Conservation (phyloP, 805 yeast species). For the Pichia insulana region DNA sequence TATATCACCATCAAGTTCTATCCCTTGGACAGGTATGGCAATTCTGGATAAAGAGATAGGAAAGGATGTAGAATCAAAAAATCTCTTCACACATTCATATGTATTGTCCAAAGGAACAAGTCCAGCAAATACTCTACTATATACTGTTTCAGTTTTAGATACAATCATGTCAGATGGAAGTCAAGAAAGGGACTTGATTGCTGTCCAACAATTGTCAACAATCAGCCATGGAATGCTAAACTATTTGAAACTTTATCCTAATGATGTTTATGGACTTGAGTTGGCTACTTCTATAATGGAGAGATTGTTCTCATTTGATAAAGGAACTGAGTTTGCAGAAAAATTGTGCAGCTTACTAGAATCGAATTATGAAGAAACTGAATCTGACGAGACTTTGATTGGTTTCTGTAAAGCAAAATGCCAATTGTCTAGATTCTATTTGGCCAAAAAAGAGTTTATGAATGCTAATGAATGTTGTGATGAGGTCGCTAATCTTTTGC, state of each 20-base stretch:
- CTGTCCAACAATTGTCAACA: conserved; percentile 56
- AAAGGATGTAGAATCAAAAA: conserved; percentile 39
- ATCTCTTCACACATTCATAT: conserved; percentile 69
- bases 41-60: conserved; percentile 46
- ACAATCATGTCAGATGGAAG: conserved; percentile 31
- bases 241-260: conserved; percentile 54
- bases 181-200: conserved; percentile 46
- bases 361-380: conserved; percentile 11
- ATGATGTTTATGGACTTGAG: conserved; percentile 48
- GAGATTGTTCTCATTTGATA: conserved; percentile 53
- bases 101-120: conserved; percentile 67
- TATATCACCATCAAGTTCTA: conserved; percentile 64
- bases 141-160: conserved; percentile 51
- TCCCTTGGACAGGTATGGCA: conserved; percentile 86
- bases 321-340: conserved; percentile 41
- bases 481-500: conserved; percentile 41
- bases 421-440: conserved; percentile 60
- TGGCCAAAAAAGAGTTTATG: conserved; percentile 51
- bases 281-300: conserved; percentile 54
- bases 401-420: conserved; percentile 54
- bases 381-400: conserved; percentile 27
- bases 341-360: conserved; percentile 37
- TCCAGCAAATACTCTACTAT: conserved; percentile 60
- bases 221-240: conserved; percentile 61
- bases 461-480: conserved; percentile 56